Conservation (phyloP, 495 filamentous ascomycete genomes). For the Xylaria longipes region DNA sequence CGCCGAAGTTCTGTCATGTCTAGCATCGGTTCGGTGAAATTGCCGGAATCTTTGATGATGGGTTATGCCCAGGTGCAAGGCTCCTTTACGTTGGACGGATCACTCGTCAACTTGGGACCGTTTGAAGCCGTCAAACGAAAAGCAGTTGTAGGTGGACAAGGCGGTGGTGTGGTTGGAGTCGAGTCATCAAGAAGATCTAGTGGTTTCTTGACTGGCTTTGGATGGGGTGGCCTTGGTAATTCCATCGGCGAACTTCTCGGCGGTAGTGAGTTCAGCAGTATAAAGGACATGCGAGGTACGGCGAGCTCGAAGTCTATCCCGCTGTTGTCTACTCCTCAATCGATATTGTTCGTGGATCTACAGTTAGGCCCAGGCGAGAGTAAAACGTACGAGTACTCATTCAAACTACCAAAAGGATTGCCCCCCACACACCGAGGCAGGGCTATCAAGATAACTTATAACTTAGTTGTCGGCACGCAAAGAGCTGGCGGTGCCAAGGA, state of each 20-base stretch:
- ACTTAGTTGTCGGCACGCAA: slow-evolving; percentile 90
- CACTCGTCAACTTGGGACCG: slow-evolving; percentile 82
- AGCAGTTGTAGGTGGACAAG: slow-evolving; percentile 86
- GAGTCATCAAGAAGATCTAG: slow-evolving; percentile 77
- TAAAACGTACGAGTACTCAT: slow-evolving; percentile 82
- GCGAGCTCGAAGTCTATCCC: slow-evolving; percentile 82
- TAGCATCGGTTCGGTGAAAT: slow-evolving; percentile 49
- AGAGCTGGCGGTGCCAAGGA: slow-evolving; percentile 76
- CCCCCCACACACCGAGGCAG: slow-evolving; percentile 91
- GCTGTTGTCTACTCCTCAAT: slow-evolving; percentile 92
- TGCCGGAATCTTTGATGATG: slow-evolving; percentile 89
- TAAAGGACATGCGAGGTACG: slow-evolving; percentile 90
- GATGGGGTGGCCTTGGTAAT: slow-evolving; percentile 88
- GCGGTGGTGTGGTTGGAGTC: slow-evolving; percentile 80
- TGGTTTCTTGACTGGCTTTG: slow-evolving; percentile 82
- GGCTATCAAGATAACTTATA: slow-evolving; percentile 92
- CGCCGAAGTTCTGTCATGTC: slow-evolving; percentile 68
- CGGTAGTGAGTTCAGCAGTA: slow-evolving; percentile 83
- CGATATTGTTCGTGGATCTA: slow-evolving; percentile 93
- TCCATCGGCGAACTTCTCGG: slow-evolving; percentile 87
- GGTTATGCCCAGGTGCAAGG: slow-evolving; percentile 96
- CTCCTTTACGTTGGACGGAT: slow-evolving; percentile 89
- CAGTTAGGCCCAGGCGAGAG: slow-evolving; percentile 88
- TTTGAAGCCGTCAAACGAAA: slow-evolving; percentile 97
- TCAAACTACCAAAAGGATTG: slow-evolving; percentile 82